Conservation (phyloP, 2,329 filamentous ascomycete species). For the Apiospora arundinis region DNA sequence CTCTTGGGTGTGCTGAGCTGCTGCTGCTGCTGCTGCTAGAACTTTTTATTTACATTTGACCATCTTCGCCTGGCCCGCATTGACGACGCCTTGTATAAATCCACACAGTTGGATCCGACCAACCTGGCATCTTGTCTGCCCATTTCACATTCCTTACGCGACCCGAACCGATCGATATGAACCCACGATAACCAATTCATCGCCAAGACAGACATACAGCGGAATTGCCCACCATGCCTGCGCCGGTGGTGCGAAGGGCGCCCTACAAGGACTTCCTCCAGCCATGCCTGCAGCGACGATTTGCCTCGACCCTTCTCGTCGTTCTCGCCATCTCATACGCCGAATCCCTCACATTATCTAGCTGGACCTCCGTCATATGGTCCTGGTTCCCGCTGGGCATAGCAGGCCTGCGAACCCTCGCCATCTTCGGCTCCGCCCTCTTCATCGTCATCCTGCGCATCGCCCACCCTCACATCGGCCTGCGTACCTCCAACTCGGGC, state of each 20-base stretch:
- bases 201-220: background rate
- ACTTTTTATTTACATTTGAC: slow-evolving; percentile 23
- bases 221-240: slow-evolving; percentile 6
- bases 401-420: slow-evolving; percentile 74
- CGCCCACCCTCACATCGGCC: slow-evolving; percentile 78
- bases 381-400: slow-evolving; percentile 83
- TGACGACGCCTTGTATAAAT: background rate
- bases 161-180: slow-evolving; percentile 2
- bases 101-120: background rate
- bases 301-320: slow-evolving; percentile 76
- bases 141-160: background rate
- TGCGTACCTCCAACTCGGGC: slow-evolving; percentile 73
- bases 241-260: slow-evolving; percentile 59
- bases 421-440: slow-evolving; percentile 79
- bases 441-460: slow-evolving; percentile 85
- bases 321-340: slow-evolving; percentile 75
- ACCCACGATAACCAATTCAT: slow-evolving; percentile 1
- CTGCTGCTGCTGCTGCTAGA: background rate
- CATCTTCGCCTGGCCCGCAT: background rate
- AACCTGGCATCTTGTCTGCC: background rate
- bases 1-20: background rate
- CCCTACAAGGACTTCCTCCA: slow-evolving; percentile 90
- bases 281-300: slow-evolving; percentile 84
- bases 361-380: slow-evolving; percentile 79
- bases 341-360: slow-evolving; percentile 72